phyloP scores from a whole-genome alignment of 306 rosid species.

The Trifolium repens region DNA sequence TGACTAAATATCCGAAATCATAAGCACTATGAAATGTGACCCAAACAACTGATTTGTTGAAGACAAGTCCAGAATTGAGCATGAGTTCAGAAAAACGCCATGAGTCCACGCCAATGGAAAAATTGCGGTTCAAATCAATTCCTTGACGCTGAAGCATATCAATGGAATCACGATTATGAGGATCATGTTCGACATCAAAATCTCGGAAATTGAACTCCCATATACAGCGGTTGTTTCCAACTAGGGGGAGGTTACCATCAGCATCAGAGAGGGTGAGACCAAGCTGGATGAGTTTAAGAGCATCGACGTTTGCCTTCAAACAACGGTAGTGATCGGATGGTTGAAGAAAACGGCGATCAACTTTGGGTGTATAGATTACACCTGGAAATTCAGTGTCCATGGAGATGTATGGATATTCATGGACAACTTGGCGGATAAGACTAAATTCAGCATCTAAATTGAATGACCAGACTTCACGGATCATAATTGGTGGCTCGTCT shows the following conservation, averaged over 20 bases:
- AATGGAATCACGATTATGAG: not conserved
- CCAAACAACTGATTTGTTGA: not conserved
- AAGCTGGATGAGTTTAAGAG: slow-evolving; percentile 71
- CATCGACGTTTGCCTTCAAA: slow-evolving; percentile 70
- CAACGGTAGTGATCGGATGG: not conserved
- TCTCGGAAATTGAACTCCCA: not conserved
- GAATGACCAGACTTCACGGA: not conserved
- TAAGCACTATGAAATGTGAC: not conserved
- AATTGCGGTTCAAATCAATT: not conserved
- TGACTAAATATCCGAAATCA: not conserved
- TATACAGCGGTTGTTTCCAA: not conserved
- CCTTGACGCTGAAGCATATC: not conserved
- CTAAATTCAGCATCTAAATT: not conserved
- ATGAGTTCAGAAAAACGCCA: not conserved
- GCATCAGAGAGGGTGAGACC: slow-evolving; percentile 78
- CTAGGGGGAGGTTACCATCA: slow-evolving; percentile 63
- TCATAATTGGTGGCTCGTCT: not conserved
- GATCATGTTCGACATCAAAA: not conserved
- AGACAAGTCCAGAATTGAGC: not conserved
- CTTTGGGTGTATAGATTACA: not conserved
- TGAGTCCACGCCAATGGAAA: not conserved
- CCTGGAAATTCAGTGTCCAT: not conserved
- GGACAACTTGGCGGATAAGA: not conserved
- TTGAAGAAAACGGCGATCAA: not conserved
- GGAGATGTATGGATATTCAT: not conserved